phyloP scores from a whole-genome alignment of 148 eudicot species.

The Chenopodium formosanum region DNA sequence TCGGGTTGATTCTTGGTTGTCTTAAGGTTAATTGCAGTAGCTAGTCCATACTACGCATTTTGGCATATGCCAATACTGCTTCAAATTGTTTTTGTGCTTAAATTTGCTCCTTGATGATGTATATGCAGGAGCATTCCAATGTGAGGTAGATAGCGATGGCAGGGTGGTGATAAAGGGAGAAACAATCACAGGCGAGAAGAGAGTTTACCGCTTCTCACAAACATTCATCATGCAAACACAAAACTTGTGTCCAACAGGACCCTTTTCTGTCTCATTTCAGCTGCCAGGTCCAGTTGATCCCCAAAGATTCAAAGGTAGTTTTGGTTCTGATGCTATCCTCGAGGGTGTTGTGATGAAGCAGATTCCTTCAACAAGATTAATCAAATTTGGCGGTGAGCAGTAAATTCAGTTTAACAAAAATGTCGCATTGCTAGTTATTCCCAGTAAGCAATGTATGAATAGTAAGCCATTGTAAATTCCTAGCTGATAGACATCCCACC shows the following conservation, averaged over 20 bases:
- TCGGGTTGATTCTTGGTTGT: not conserved
- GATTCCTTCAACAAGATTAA: slow-evolving; percentile 9
- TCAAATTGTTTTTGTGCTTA: not conserved
- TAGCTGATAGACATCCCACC: not conserved
- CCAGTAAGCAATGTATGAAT: not conserved
- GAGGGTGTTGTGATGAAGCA: slow-evolving; percentile 78
- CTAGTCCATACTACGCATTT: not conserved
- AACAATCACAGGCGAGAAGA: slow-evolving; percentile 69
- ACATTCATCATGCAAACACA: slow-evolving; percentile 72
- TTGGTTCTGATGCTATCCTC: slow-evolving; percentile 78
- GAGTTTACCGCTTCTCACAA: slow-evolving; percentile 43
- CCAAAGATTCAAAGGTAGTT: slow-evolving; percentile 64
- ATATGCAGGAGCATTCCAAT: slow-evolving; percentile 71
- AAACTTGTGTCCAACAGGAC: slow-evolving; percentile 88
- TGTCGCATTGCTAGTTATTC: not conserved
- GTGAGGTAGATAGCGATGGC: slow-evolving; percentile 86
- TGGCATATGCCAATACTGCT: not conserved
- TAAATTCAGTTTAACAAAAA: not conserved
- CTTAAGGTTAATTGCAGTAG: not conserved
- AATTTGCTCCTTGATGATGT: not conserved
- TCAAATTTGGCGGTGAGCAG: not conserved
- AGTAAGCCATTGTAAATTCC: not conserved
- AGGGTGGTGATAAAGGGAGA: slow-evolving; percentile 75
- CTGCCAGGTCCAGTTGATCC: slow-evolving; percentile 95
- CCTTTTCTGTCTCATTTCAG: slow-evolving; percentile 67